phyloP scores from a whole-genome alignment of 1,284 basidiomycete species.

The Trichosporon coremiiforme region DNA sequence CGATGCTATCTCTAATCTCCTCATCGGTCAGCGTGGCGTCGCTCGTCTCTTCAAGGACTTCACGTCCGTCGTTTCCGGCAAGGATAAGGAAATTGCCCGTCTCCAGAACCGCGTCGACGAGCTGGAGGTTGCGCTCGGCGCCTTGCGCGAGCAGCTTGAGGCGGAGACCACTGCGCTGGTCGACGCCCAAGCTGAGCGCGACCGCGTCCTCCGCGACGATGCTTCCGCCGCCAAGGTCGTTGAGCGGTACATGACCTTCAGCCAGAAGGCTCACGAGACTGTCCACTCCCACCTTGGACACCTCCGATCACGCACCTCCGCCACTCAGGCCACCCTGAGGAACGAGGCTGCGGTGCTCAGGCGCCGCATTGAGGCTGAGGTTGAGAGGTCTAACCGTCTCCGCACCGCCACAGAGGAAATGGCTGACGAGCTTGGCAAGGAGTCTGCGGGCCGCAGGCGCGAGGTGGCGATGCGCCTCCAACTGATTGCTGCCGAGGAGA shows the following conservation, averaged over 20 bases:
- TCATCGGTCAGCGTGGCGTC: conserved; percentile 53
- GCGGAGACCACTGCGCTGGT: conserved; percentile 68
- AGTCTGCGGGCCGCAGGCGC: conserved; percentile 71
- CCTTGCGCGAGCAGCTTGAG: conserved; percentile 62
- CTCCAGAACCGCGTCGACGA: conserved; percentile 78
- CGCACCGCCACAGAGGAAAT: conserved; percentile 70
- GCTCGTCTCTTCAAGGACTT: conserved; percentile 54
- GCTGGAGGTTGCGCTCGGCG: conserved; percentile 64
- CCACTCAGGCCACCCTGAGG: conserved; percentile 65
- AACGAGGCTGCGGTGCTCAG: conserved; percentile 40
- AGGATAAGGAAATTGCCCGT: conserved; percentile 64
- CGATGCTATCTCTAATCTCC: conserved; percentile 52
- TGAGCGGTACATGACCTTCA: conserved; percentile 87
- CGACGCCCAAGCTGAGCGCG: conserved; percentile 62
- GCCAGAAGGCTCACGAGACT: conserved; percentile 72
- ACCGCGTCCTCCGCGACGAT: conserved; percentile 66
- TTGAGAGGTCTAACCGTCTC: conserved; percentile 59
- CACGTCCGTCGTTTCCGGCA: conserved; percentile 39
- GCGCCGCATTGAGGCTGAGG: conserved; percentile 33
- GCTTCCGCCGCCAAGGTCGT: conserved; percentile 79
- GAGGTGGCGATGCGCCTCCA: conserved; percentile 71
- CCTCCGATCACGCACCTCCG: conserved; percentile 62
- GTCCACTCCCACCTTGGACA: conserved; percentile 68
- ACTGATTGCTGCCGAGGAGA: conserved; percentile 70
- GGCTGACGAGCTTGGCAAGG: conserved; percentile 70